Percentiles rank a stretch among this genome's conserved stretches.
Conservation (phyloP, 2,329 filamentous ascomycete genomes). For the Fusarium globosum region DNA sequence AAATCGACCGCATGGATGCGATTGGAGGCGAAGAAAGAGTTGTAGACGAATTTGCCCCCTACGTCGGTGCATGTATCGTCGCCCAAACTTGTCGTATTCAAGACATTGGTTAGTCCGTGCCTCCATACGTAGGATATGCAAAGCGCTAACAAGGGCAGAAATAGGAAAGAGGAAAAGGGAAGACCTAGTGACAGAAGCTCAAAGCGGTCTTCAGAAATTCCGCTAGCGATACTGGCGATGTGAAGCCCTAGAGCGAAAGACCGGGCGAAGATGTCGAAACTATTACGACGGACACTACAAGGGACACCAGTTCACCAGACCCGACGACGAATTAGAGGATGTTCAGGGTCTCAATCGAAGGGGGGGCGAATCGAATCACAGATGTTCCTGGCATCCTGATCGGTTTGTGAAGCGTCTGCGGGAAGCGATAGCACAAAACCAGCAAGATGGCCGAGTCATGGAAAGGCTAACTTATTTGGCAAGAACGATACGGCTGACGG, state of each 20-base stretch:
- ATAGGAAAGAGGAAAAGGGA: neutral
- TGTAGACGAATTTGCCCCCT: neutral
- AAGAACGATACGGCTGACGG: neutral
- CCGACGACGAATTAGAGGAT: neutral
- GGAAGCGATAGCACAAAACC: neutral
- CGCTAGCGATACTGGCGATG: slow-evolving; percentile 19
- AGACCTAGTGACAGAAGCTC: neutral
- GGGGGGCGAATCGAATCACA: neutral
- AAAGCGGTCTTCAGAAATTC: slow-evolving; percentile 1
- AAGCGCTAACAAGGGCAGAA: neutral
- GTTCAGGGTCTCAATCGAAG: neutral
- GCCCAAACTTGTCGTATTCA: neutral
- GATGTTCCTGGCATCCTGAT: slow-evolving; percentile 8
- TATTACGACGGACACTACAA: slow-evolving; percentile 4
- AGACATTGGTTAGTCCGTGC: neutral
- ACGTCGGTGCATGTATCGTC: neutral
- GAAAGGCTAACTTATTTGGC: neutral
- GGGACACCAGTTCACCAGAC: slow-evolving; percentile 12
- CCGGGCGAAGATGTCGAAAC: slow-evolving; percentile 5
- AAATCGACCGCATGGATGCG: neutral
- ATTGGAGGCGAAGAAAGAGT: neutral
- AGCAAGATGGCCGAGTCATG: neutral
- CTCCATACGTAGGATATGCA: accelerated
- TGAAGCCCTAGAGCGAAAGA: slow-evolving; percentile 1
- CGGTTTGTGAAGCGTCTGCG: neutral